phyloP scores from a whole-genome alignment of 2,329 filamentous ascomycete species.

The Talaromyces sp. region DNA sequence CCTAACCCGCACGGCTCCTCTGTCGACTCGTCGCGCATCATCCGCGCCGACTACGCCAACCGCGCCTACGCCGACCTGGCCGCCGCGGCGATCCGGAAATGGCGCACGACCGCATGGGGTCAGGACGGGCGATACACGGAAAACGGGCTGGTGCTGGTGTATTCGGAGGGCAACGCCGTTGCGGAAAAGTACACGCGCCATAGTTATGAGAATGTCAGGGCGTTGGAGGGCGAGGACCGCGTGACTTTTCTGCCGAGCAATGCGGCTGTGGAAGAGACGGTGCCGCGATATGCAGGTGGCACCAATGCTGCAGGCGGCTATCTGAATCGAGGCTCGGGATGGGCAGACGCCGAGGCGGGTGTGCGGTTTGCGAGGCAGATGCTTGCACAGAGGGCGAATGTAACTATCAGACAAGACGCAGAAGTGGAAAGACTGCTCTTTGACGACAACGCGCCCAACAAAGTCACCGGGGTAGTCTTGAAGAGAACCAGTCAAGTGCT shows the following conservation, averaged over 20 bases:
- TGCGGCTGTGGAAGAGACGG: constrained; percentile 28
- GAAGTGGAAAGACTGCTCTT: constrained; percentile 32
- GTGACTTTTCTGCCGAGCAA: constrained; percentile 29
- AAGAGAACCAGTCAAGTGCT: constrained; percentile 25
- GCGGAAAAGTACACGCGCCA: constrained; percentile 32
- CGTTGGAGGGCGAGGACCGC: constrained; percentile 24
- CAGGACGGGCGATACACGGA: constrained; percentile 39
- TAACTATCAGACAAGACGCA: constrained; percentile 27
- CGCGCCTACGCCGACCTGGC: constrained; percentile 70
- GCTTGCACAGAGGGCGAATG: constrained; percentile 29
- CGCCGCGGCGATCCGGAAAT: constrained; percentile 64
- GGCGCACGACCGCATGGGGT: constrained; percentile 46
- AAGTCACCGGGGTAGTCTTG: constrained; percentile 47
- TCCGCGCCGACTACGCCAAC: constrained; percentile 75
- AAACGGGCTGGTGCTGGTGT: constrained; percentile 38
- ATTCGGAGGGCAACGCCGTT: constrained; percentile 24
- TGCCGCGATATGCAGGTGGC: constrained; percentile 29
- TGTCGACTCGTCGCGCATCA: constrained; percentile 57
- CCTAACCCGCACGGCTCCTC: constrained; percentile 55
- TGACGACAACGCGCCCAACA: constrained; percentile 8
- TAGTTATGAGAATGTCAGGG: constrained; percentile 37
- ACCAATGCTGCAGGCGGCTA: constrained; percentile 37
- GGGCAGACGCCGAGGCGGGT: constrained; percentile 39
- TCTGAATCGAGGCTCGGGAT: constrained; percentile 43
- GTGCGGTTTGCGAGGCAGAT: constrained; percentile 34